phyloP scores from a whole-genome alignment of 1,284 basidiomycete genomes.

The Fomitopsis palustris region DNA sequence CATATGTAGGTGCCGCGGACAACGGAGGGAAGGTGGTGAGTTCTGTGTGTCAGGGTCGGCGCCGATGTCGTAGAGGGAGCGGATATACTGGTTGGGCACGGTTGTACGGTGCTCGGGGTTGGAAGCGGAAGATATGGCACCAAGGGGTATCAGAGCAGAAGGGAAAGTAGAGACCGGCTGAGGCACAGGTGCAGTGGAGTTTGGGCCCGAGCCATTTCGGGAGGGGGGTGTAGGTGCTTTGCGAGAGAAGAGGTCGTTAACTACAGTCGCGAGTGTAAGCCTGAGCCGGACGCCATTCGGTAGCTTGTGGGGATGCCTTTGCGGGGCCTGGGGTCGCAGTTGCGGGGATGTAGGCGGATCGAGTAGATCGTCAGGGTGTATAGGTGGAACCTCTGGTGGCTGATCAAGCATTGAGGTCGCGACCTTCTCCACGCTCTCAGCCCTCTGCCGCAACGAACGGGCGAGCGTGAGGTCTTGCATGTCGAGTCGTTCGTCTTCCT shows the following conservation, averaged over 20 bases:
- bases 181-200: constrained; percentile 6
- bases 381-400: constrained; percentile 45
- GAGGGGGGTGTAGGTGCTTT: constrained; percentile 46
- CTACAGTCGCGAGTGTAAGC: constrained; percentile 63
- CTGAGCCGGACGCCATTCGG: constrained; percentile 79
- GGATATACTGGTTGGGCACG: constrained; percentile 40
- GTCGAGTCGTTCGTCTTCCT: constrained; percentile 53
- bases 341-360: constrained; percentile 50
- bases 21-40: constrained; percentile 60
- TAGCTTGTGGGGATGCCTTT: constrained; percentile 52
- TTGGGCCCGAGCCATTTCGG: constrained; percentile 4
- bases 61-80: constrained; percentile 54
- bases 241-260: constrained; percentile 77
- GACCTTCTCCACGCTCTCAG: constrained; percentile 77
- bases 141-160: constrained; percentile 34
- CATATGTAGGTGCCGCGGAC: constrained; percentile 67
- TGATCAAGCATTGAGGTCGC: constrained; percentile 76
- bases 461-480: constrained; percentile 62
- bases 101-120: constrained; percentile 18
- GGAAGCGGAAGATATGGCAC: constrained; percentile 32
- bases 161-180: constrained; percentile 28
- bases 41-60: constrained; percentile 60
- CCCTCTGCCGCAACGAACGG: constrained; percentile 57
- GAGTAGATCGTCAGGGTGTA: constrained; percentile 24
- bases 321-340: constrained; percentile 24